Percentiles rank a stretch among this genome's conserved stretches.
Evolutionary conservation across 1,284 basidiomycete species (phyloP).

Genomic region (Cryptococcus sp.): DNA sequence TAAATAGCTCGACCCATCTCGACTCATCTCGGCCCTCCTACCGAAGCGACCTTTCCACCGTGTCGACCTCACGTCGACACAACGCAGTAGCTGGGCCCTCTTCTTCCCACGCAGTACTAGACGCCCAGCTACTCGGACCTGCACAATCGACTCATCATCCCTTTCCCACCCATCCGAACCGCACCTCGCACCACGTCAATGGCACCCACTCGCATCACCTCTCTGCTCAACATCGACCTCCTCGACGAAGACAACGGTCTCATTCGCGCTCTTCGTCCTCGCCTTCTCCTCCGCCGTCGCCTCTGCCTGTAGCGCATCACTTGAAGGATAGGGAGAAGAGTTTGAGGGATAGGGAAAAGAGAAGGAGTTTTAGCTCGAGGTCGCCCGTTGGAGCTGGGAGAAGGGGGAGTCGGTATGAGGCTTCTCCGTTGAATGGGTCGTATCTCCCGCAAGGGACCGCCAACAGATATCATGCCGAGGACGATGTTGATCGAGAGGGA

Average conservation of each 20-base stretch:
- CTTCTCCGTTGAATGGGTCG: not conserved
- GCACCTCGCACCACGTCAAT: too few species aligned
- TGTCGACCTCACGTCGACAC: not conserved
- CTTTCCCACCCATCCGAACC: too few species aligned
- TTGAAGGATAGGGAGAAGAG: not conserved
- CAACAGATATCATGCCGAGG: not conserved
- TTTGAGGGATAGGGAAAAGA: not conserved
- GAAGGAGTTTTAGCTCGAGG: not conserved
- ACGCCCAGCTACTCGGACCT: not conserved
- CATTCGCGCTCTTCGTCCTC: conserved; percentile 31
- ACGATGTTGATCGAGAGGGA: conserved; percentile 2
- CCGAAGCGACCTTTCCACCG: too few species aligned
- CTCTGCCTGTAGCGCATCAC: too few species aligned
- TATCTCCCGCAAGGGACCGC: conserved; percentile 1
- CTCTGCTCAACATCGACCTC: conserved; percentile 7
- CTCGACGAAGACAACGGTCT: conserved; percentile 16
- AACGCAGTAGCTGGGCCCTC: not conserved
- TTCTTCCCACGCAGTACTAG: not conserved
- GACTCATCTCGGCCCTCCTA: too few species aligned
- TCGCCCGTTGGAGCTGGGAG: not conserved
- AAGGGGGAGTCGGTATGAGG: not conserved
- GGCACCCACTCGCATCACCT: not conserved
- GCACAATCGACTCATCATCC: too few species aligned
- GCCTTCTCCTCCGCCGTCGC: conserved; percentile 29
- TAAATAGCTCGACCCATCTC: too few species aligned